Base-by-base conservation (phyloP, 2,329 filamentous ascomycete species). In the Alternaria incomplexa region DNA sequence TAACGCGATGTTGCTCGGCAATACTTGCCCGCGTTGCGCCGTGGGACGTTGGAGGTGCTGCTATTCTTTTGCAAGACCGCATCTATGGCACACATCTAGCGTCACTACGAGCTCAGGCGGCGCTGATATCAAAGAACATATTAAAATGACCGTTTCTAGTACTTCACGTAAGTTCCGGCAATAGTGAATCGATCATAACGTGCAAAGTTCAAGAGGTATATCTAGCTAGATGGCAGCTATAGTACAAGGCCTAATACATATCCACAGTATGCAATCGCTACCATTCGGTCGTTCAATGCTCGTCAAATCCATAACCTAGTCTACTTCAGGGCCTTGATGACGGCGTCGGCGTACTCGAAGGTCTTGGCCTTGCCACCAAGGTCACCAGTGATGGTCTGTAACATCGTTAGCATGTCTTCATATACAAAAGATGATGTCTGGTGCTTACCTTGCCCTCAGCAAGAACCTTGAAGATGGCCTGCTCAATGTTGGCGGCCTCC, bases 311-410 rank as follows among this genome's bases (percentile, higher is more conserved):
- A 65, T 65, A 64, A 64, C 62, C 61, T 72, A 65, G 68, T 77
- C 71, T 78, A 78, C 64, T 80, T 77, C 65, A 90, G 81, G 67
- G 85, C 85, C 78, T 85, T 85, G 82, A 98, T 97, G 80, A 99
- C 97, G 73, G 96, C 95, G 64, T 87, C 87, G 62, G 96, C 93
- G 82, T 96, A 99, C 86, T 99, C 93, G 84, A 90, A 86, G 63
- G 96, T 99, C 90, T 96, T 97, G 76, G 96, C 88, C 86, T 93
- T 97, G 81, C 96, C 96, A 76, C 96, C 96, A 75, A 99, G 86
- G 83, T 99, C 96, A 77, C 96, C 95, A 32, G 96, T 99, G 82
- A 99, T 89, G 66, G 89, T 83, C 87, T 88, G 75, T 51, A 15
- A 23, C 17, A 28, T 43, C 25, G 46, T 75, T 69, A 76, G 72